Conservation (phyloP, 805 yeast species). For the Spathaspora girioi region DNA sequence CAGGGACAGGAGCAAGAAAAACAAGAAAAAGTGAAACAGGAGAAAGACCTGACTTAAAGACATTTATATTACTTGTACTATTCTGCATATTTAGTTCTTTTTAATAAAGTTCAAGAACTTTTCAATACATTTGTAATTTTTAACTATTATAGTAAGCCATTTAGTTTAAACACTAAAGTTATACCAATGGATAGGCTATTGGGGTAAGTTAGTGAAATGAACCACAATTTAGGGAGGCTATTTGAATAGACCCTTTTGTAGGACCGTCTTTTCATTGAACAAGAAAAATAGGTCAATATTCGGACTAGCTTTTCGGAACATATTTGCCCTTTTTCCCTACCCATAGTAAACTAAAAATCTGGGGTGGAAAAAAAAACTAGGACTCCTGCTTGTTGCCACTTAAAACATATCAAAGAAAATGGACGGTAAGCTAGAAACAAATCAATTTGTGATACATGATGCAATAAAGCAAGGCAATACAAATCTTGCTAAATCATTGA, state of each 20-base stretch:
- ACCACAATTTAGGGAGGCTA: too few species aligned
- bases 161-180: too few species aligned
- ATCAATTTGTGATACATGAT: constrained; percentile 42
- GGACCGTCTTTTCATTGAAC: too few species aligned
- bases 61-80: background rate
- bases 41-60: background rate
- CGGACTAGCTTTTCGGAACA: too few species aligned
- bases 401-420: background rate
- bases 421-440: background rate
- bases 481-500: constrained; percentile 46
- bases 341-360: background rate
- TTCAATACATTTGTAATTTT: background rate
- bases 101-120: background rate
- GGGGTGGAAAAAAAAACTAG: background rate
- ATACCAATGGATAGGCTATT: too few species aligned
- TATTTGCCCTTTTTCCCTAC: too few species aligned
- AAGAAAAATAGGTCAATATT: too few species aligned
- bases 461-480: constrained; percentile 65
- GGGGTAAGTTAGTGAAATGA: too few species aligned
- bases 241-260: too few species aligned
- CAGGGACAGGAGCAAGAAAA: background rate
- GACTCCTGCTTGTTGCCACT: background rate
- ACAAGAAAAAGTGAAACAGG: background rate
- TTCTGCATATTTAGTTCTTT: background rate
- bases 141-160: too few species aligned